A percentile compares a stretch with the other conserved stretches of the same genome.
Conservation (phyloP, 768 basidiomycete species). For the Crassisporium funariophilum region DNA sequence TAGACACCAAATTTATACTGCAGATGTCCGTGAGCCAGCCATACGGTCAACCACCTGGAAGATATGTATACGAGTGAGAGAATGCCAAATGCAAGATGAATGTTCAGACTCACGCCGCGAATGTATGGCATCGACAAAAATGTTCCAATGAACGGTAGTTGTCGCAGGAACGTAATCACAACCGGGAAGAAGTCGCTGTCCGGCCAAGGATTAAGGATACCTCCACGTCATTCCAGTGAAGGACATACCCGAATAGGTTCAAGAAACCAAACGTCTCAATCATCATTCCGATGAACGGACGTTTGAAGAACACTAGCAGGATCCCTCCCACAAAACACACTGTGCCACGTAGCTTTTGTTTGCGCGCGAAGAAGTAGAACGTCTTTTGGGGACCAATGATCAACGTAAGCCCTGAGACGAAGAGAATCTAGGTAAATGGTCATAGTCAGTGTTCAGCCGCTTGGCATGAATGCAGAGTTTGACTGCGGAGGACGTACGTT, state of each 20-base stretch:
- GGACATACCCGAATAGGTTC: constrained; percentile 89
- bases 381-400: constrained; percentile 98
- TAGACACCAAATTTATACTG: constrained; percentile 45
- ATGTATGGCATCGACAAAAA: constrained; percentile 87
- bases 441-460: not conserved
- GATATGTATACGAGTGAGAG: constrained; percentile 2
- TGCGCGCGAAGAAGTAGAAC: constrained; percentile 96
- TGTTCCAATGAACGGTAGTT: constrained; percentile 90
- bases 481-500: constrained; percentile 58
- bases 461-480: not conserved
- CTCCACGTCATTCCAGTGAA: too few relatives aligned
- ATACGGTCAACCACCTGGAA: constrained; percentile 74
- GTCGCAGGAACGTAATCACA: constrained; percentile 93
- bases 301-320: constrained; percentile 90
- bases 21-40: constrained; percentile 77
- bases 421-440: constrained; percentile 72
- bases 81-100: not conserved
- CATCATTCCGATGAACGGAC: constrained; percentile 91
- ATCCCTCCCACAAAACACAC: constrained; percentile 89
- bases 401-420: constrained; percentile 90
- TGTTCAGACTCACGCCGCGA: constrained; percentile 60
- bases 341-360: constrained; percentile 91
- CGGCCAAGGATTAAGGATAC: constrained; percentile 1
- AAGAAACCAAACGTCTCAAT: constrained; percentile 97
- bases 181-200: constrained; percentile 98